Conservation (phyloP, 140 eudicot species). For the Stevia rebaudiana region DNA sequence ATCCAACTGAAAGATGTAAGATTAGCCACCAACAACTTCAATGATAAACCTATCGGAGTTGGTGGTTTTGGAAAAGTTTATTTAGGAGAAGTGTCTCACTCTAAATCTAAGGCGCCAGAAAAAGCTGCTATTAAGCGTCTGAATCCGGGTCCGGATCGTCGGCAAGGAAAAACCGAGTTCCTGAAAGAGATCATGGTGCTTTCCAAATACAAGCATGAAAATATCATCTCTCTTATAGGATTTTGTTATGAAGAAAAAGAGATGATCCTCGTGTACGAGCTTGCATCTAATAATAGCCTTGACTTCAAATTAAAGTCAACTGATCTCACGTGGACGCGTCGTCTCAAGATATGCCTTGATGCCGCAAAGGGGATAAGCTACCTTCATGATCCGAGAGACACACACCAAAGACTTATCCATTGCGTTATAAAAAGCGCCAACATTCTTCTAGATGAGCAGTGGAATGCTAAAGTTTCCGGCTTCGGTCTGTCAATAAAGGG, state of each 20-base stretch:
- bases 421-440: neutral
- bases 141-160: neutral
- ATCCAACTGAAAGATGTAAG: slow-evolving; percentile 2
- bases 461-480: slow-evolving; percentile 12
- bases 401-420: slow-evolving; percentile 9
- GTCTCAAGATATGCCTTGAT: slow-evolving; percentile 10
- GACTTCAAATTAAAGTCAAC: neutral
- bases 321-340: slow-evolving; percentile 5
- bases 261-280: slow-evolving; percentile 13
- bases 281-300: slow-evolving; percentile 16
- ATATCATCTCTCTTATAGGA: slow-evolving; percentile 16
- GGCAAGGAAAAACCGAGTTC: slow-evolving; percentile 11
- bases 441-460: neutral
- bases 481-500: neutral
- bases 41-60: neutral
- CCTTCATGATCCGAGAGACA: slow-evolving; percentile 14
- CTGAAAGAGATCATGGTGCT: slow-evolving; percentile 6
- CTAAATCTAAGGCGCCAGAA: neutral
- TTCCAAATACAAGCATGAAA: neutral
- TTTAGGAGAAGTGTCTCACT: slow-evolving; percentile 1
- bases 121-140: slow-evolving; percentile 19
- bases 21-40: slow-evolving; percentile 7
- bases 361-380: slow-evolving; percentile 10
- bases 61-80: slow-evolving; percentile 23
- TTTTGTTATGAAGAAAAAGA: neutral